Evolutionary conservation across 2,329 filamentous ascomycete genomes (phyloP).

Genomic region (Leptographium radiaticola): DNA sequence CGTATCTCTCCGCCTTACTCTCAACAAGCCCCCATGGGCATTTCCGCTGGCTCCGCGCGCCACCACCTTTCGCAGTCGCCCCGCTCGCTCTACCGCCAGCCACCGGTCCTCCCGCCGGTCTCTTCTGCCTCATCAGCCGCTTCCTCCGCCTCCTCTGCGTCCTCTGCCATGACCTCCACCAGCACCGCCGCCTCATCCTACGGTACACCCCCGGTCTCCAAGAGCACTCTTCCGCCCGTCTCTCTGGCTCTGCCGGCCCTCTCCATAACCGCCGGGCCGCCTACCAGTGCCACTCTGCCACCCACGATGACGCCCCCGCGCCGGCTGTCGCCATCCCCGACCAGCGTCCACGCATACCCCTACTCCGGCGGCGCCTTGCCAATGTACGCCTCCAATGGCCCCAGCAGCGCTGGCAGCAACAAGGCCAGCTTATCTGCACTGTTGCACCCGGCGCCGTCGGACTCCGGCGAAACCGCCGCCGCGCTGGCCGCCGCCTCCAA

Average conservation of each 20-base stretch:
- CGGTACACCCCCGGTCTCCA: slow-evolving; percentile 5
- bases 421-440: slow-evolving; percentile 34
- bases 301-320: slow-evolving; percentile 6
- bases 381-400: neutral
- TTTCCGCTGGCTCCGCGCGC: neutral
- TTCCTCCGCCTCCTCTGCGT: neutral
- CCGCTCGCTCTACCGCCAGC: slow-evolving; percentile 7
- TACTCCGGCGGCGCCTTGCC: slow-evolving; percentile 8
- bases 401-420: slow-evolving; percentile 17
- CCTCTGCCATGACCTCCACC: neutral
- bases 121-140: neutral
- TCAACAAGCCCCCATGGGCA: neutral
- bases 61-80: slow-evolving; percentile 6
- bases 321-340: slow-evolving; percentile 2
- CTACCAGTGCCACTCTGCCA: neutral
- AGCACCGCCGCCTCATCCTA: neutral
- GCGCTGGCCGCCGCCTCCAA: slow-evolving; percentile 22
- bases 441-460: slow-evolving; percentile 36
- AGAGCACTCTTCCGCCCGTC: slow-evolving; percentile 5
- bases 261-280: neutral
- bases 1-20: slow-evolving; percentile 2
- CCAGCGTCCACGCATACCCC: slow-evolving; percentile 31
- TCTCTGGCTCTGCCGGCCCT: slow-evolving; percentile 5
- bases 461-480: slow-evolving; percentile 25
- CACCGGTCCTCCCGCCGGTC: slow-evolving; percentile 7